These are phyloP conservation scores for Lipomyces yamadae DNA, from an alignment of 805 yeast genomes.

Conservation along the genomic window DNA sequence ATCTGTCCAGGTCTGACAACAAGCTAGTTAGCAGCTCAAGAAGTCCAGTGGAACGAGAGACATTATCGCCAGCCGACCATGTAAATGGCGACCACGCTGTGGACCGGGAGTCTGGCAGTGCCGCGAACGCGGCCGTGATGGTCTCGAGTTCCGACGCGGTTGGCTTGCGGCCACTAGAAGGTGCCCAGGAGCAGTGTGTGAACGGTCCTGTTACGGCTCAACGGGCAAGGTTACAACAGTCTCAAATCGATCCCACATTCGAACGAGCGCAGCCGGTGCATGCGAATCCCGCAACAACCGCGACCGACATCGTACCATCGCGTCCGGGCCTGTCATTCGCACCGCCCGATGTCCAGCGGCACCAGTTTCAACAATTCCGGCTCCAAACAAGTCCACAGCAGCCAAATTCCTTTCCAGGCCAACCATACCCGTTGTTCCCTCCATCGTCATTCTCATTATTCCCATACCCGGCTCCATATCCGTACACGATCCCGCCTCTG, in stretches of 20 bases:
- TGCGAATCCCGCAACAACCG: neutral
- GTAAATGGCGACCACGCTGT: too few species aligned
- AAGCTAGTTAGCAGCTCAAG: too few species aligned
- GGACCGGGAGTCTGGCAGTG: too few species aligned
- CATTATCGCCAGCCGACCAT: too few species aligned
- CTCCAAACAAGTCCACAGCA: neutral
- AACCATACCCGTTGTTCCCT: neutral
- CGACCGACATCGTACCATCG: neutral
- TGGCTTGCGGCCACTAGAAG: neutral
- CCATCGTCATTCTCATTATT: neutral
- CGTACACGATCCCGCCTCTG: constrained; percentile 1
- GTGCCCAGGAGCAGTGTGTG: neutral
- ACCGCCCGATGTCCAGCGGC: neutral
- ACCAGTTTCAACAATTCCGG: neutral
- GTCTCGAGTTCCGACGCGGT: neutral
- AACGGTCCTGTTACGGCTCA: neutral
- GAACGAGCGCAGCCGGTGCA: neutral
- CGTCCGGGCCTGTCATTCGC: neutral
- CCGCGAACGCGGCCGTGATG: too few species aligned
- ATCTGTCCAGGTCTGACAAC: too few species aligned
- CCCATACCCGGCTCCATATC: neutral
- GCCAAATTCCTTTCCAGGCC: neutral
- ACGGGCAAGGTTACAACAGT: neutral
- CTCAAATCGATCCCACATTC: neutral
- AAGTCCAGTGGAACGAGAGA: too few species aligned